Conservation (phyloP, 2,329 filamentous ascomycete species). For the Calycina herbarum region DNA sequence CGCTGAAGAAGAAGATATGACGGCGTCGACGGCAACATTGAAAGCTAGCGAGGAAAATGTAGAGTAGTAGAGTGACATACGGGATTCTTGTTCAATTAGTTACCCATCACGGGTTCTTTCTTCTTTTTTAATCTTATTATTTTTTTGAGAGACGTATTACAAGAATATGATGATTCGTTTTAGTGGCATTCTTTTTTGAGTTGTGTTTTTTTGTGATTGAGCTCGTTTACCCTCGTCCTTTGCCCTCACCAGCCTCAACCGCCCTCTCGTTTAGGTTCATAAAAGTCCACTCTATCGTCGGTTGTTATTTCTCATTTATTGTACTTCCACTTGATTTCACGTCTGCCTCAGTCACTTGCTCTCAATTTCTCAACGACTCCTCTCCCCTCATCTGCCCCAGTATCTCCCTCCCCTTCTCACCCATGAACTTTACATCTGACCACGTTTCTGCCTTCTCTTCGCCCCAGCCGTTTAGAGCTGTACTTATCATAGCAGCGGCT, state of each 20-base stretch:
- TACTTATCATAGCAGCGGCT: no score
- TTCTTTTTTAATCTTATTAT: not conserved
- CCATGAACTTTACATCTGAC: no score
- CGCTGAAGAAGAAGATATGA: slow-evolving; percentile 24
- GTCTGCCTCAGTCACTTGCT: no score
- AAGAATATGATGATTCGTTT: not conserved
- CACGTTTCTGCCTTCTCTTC: no score
- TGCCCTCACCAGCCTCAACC: no score
- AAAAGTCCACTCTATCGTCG: no score
- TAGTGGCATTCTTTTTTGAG: not conserved
- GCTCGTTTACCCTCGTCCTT: no score
- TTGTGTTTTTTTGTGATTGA: not conserved
- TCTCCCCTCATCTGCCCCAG: no score
- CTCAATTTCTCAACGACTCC: no score
- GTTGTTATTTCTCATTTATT: not conserved
- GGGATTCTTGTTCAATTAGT: not conserved
- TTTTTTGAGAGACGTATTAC: not conserved
- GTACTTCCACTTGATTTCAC: not conserved
- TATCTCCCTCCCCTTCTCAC: no score
- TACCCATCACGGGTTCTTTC: not conserved
- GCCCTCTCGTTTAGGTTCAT: no score
- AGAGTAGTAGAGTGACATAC: slow-evolving; percentile 28
- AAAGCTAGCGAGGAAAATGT: slow-evolving; percentile 24
- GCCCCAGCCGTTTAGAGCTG: no score
- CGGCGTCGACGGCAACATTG: slow-evolving; percentile 28